A percentile compares a stretch with the other conserved stretches of the same genome.
Evolutionary conservation across 768 basidiomycete species (phyloP).

Genomic region (Suillus variegatus): DNA sequence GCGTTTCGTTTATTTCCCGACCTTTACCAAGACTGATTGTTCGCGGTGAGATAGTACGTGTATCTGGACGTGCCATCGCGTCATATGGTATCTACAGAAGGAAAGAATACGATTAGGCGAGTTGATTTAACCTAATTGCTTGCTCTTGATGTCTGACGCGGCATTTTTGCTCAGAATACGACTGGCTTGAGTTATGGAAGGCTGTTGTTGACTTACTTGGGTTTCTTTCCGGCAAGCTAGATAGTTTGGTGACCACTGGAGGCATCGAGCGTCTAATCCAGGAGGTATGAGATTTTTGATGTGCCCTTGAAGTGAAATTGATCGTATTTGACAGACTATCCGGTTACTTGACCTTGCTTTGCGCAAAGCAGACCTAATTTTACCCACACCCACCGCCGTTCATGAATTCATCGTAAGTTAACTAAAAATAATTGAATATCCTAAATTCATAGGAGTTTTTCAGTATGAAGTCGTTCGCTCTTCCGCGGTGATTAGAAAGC

Average conservation of each 20-base stretch:
- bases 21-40: neutral
- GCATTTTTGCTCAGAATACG: constrained; percentile 46
- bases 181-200: constrained; percentile 68
- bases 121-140: constrained; percentile 16
- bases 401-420: constrained; percentile 64
- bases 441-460: constrained; percentile 3
- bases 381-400: constrained; percentile 54
- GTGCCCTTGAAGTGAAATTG: neutral
- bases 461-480: constrained; percentile 72
- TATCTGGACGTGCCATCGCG: constrained; percentile 53
- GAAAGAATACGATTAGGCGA: constrained; percentile 55
- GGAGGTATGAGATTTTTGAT: constrained; percentile 43
- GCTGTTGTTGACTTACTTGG: constrained; percentile 54
- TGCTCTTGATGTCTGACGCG: constrained; percentile 3
- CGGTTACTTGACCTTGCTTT: constrained; percentile 53
- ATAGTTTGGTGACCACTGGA: constrained; percentile 51
- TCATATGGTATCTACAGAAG: constrained; percentile 59
- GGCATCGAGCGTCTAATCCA: constrained; percentile 53
- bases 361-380: constrained; percentile 51
- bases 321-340: constrained; percentile 41
- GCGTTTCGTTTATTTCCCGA: constrained; percentile 20
- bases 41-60: constrained; percentile 44
- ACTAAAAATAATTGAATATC: neutral
- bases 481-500: constrained; percentile 47
- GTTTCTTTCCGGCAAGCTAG: constrained; percentile 58